A percentile compares a stretch with the other conserved stretches of the same genome.
Evolutionary conservation across 768 basidiomycete genomes (phyloP).

Genomic region (Tricholoma flavovirens): DNA sequence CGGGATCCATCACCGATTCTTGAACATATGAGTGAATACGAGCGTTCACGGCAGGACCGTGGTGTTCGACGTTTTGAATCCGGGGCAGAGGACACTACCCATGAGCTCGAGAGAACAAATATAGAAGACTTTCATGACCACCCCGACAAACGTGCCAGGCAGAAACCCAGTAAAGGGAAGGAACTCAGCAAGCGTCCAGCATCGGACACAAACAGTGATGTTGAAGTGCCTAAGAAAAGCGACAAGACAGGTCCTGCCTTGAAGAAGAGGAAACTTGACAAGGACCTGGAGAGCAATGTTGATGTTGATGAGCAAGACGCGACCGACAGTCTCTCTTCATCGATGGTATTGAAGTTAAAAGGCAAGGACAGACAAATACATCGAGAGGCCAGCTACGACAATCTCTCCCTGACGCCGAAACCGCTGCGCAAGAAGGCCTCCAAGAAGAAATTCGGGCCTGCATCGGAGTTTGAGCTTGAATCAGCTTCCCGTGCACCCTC

Average conservation of each 20-base stretch:
- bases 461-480: conserved; percentile 46
- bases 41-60: conserved; percentile 22
- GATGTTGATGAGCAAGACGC: conserved; percentile 28
- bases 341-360: conserved; percentile 40
- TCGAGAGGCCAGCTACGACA: conserved; percentile 57
- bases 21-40: conserved; percentile 27
- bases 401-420: conserved; percentile 47
- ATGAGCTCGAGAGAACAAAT: conserved; percentile 51
- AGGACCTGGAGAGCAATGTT: conserved; percentile 25
- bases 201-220: conserved; percentile 55
- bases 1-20: conserved; percentile 15
- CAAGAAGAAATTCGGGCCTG: conserved; percentile 52
- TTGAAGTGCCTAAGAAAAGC: conserved; percentile 37
- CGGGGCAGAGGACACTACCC: conserved; percentile 50
- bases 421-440: conserved; percentile 48
- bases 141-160: conserved; percentile 17
- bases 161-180: conserved; percentile 38
- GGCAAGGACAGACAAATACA: conserved; percentile 44
- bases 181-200: conserved; percentile 46
- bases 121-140: conserved; percentile 31
- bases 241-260: conserved; percentile 38
- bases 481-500: conserved; percentile 49
- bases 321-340: conserved; percentile 12
- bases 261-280: conserved; percentile 63
- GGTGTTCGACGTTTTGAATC: conserved; percentile 27